A percentile compares a stretch with the other conserved stretches of the same genome.
These are phyloP conservation scores for Hordeum pubiflorum DNA, from an alignment of 202 grass and related monocot species.

Conservation along the genomic window DNA sequence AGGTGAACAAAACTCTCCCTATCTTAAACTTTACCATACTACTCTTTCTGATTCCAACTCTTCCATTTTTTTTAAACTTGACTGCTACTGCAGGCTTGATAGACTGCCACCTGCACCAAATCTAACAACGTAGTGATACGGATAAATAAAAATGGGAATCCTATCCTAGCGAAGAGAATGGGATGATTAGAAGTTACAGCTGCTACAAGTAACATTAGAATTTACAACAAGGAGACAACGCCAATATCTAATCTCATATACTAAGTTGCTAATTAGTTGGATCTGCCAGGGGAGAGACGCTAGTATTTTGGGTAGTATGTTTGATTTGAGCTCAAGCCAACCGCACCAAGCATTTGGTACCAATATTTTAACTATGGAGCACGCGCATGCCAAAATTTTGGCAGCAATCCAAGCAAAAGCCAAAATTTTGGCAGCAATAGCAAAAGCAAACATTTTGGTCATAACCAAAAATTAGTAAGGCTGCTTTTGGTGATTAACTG, in stretches of 20 bases:
- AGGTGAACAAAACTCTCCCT: neutral
- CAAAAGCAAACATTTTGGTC: no score
- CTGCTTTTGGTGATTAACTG: no score
- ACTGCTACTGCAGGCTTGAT: neutral
- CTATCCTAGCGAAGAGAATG: neutral
- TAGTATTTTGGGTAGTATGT: constrained; percentile 18
- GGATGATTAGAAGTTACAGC: neutral
- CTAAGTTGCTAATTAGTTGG: constrained; percentile 32
- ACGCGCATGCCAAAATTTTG: no score
- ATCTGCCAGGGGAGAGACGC: constrained; percentile 1
- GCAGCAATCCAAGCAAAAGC: no score
- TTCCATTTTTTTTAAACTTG: neutral
- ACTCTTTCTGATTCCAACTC: neutral
- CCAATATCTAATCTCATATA: constrained; percentile 21
- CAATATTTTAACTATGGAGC: no score
- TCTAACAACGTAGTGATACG: no score
- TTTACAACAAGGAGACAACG: neutral
- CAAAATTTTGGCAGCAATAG: no score
- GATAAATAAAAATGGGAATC: no score
- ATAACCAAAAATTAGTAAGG: no score
- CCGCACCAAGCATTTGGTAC: no score
- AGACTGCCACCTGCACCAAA: no score
- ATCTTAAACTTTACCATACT: neutral
- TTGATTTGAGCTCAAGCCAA: no score
- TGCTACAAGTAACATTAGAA: neutral